Conservation (phyloP, 2,329 filamentous ascomycete genomes). For the Monilinia fructigena region DNA sequence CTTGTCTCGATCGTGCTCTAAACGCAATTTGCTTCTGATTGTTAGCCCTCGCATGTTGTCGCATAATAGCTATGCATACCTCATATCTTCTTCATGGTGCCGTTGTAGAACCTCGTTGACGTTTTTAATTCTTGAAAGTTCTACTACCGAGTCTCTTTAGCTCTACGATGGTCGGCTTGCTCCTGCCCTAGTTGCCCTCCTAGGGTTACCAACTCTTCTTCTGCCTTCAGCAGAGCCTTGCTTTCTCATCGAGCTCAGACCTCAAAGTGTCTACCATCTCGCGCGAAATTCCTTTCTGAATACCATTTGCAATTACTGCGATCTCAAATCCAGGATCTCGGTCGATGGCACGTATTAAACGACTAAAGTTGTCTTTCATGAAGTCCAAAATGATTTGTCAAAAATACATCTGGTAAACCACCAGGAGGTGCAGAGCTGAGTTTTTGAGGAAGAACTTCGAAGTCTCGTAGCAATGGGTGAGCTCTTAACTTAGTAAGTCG, state of each 20-base stretch:
- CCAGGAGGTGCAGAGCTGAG: constrained; percentile 52
- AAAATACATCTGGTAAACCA: constrained; percentile 76
- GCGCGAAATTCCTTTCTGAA: constrained; percentile 88
- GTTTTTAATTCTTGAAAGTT: constrained; percentile 48
- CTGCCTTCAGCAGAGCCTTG: constrained; percentile 48
- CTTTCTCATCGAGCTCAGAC: constrained; percentile 74
- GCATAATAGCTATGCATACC: constrained; percentile 42
- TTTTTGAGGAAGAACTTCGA: constrained; percentile 78
- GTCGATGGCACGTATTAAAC: constrained; percentile 80
- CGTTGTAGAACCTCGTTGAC: constrained; percentile 69
- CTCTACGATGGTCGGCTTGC: constrained; percentile 67
- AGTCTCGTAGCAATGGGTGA: constrained; percentile 79
- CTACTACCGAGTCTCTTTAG: constrained; percentile 58
- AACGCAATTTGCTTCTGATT: constrained; percentile 35
- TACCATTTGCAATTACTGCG: constrained; percentile 72
- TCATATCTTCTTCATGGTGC: constrained; percentile 66
- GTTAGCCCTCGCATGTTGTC: constrained; percentile 27
- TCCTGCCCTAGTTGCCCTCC: constrained; percentile 66
- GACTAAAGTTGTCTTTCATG: constrained; percentile 92
- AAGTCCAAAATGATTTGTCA: constrained; percentile 85
- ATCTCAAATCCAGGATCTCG: constrained; percentile 87
- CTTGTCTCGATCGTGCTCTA: constrained; percentile 38
- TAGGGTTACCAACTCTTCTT: constrained; percentile 49
- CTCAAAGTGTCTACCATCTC: constrained; percentile 86
- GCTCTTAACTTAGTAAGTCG: constrained; percentile 74